Evolutionary conservation across 345 rosid genomes (phyloP), one percentile per base, ranked within the genome.

Genomic region (Citrus sinensis): DNA sequence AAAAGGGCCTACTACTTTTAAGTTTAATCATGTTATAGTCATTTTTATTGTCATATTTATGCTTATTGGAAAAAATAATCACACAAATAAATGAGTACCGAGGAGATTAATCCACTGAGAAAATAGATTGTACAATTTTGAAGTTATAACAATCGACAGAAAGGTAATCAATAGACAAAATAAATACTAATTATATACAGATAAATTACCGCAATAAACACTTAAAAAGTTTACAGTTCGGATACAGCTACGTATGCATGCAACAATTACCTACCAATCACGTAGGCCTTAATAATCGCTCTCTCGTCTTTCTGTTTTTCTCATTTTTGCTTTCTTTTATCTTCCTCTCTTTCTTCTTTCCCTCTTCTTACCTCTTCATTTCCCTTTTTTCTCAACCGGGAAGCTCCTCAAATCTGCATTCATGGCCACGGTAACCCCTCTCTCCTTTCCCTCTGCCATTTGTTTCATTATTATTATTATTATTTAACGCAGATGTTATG

Each of bases 341-440:
- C 24, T 42, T 27, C 6, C n/a, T 13, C 22, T 29, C 54, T 24
- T 6, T 35, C 1, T 61, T 24, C 25, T 49, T 49, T 1, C 19
- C 46, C 10, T 5, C 16, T 32, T 40, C 54, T 40, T 46, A 24
- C n/a, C 61, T 29, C 61, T 29, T 27, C 17, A 3, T 42, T 39
- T 22, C 29, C 13, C 61, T 11, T 37, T 29, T 60, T 20, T 25
- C 68, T 73, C 54, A 32, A 25, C 27, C 9, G 27, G 27, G 51
- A 67, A 49, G 54, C 72, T 76, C 63, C 51, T 34, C 32, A 1
- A 35, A n/a, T 76, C 25, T 56, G 19, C 60, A 32, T 67, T 19
- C 70, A 76, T 76, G 79, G 79, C 76, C 8, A n/a, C 73, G 73
- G 79, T 76, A 76, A 34, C 73, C 29, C 39, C 3, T 24, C 42